Conservation (phyloP, 345 rosid species). For the Trapa bicornis region DNA sequence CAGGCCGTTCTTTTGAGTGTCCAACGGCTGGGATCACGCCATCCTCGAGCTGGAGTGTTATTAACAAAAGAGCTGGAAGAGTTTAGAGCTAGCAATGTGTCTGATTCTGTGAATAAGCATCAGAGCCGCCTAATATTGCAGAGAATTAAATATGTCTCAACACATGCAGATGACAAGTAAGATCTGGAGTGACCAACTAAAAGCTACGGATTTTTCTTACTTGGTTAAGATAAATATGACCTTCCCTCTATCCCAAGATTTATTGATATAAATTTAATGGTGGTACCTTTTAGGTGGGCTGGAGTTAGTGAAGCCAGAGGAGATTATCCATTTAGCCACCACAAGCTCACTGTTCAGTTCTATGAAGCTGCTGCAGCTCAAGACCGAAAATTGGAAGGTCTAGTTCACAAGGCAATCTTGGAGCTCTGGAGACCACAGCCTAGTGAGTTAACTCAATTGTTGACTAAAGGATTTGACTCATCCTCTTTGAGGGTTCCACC, state of each 20-base stretch:
- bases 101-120: conserved; percentile 93
- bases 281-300: conserved; percentile 68
- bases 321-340: conserved; percentile 98
- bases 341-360: conserved; percentile 94
- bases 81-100: conserved; percentile 59
- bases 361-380: conserved; percentile 97
- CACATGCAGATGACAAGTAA: conserved; percentile 44
- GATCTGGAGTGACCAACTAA: conserved; percentile 1
- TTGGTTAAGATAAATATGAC: not conserved
- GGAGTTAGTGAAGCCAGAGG: conserved; percentile 96
- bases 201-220: not conserved
- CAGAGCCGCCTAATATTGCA: conserved; percentile 86
- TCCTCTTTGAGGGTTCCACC: conserved; percentile 69
- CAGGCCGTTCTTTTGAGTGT: conserved; percentile 86
- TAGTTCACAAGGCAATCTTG: conserved; percentile 91
- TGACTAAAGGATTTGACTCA: conserved; percentile 69
- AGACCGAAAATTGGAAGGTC: conserved; percentile 89
- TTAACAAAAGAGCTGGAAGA: conserved; percentile 36
- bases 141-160: too few relatives aligned
- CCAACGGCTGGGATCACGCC: conserved; percentile 84
- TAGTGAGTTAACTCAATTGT: conserved; percentile 64
- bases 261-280: not conserved
- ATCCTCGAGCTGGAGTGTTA: conserved; percentile 36
- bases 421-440: conserved; percentile 99
- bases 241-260: not conserved